Percentiles rank a stretch among this genome's conserved stretches.
These are phyloP conservation scores for Solanum pennellii DNA, from an alignment of 257 asterid genomes.

Conservation along the genomic window DNA sequence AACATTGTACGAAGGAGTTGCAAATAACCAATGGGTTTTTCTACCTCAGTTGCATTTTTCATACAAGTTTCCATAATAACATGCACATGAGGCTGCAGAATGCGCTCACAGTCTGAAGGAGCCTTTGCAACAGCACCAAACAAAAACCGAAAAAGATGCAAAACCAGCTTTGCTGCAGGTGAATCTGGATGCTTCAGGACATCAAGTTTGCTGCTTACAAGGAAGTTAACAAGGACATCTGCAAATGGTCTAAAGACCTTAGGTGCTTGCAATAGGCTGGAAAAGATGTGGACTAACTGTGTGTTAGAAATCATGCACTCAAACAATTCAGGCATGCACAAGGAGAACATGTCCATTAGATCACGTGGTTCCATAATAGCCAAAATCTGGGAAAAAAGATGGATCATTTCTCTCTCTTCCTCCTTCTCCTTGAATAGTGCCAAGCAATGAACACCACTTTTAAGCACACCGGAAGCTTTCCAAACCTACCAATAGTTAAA, in stretches of 20 bases:
- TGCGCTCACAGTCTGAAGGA: conserved; percentile 94
- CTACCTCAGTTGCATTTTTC: conserved; percentile 86
- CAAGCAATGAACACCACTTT: conserved; percentile 96
- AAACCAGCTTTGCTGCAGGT: conserved; percentile 95
- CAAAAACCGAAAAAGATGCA: conserved; percentile 89
- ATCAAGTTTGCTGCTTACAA: conserved; percentile 90
- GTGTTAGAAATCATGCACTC: conserved; percentile 96
- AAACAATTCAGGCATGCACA: conserved; percentile 97
- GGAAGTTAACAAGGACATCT: conserved; percentile 93
- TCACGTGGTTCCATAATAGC: conserved; percentile 99
- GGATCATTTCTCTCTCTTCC: conserved; percentile 96
- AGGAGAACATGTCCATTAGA: conserved; percentile 95
- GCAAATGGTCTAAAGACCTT: conserved; percentile 97
- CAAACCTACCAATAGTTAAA: conserved; percentile 55
- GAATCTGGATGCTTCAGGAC: conserved; percentile 97
- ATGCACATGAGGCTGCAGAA: conserved; percentile 92
- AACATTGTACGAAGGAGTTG: conserved; percentile 97
- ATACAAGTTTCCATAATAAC: conserved; percentile 95
- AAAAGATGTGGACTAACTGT: conserved; percentile 87
- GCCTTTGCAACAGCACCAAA: conserved; percentile 91
- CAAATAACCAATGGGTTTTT: conserved; percentile 82
- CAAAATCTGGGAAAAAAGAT: conserved; percentile 80
- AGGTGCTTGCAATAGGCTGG: conserved; percentile 85
- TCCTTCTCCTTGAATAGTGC: conserved; percentile 96
- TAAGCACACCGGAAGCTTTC: conserved; percentile 95